Evolutionary conservation across 1,139 yeast species (phyloP).

Genomic region (Kodamaea sp.): DNA sequence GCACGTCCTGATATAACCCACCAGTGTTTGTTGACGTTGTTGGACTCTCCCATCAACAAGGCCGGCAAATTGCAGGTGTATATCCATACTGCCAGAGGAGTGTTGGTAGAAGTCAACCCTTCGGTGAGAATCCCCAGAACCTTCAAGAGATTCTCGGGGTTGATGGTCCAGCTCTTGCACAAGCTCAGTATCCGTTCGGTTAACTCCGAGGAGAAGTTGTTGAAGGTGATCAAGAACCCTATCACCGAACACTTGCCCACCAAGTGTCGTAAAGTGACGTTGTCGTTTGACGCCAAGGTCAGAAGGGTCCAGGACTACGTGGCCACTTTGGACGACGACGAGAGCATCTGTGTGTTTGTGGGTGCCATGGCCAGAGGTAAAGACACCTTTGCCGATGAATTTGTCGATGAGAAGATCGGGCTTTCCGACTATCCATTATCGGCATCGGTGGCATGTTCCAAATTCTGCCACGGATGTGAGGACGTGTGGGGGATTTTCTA

Average conservation of each 20-base stretch:
- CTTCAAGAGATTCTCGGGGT: conserved; percentile 93
- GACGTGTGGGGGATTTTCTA: conserved; percentile 87
- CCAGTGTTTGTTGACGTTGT: conserved; percentile 85
- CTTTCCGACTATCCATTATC: conserved; percentile 93
- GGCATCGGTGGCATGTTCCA: conserved; percentile 97
- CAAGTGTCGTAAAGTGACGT: conserved; percentile 89
- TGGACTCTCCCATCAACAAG: conserved; percentile 95
- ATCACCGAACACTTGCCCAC: conserved; percentile 96
- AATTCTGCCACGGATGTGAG: conserved; percentile 97
- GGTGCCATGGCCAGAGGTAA: conserved; percentile 99
- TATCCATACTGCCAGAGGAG: conserved; percentile 94
- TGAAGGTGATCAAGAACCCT: conserved; percentile 94
- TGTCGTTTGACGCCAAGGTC: conserved; percentile 92
- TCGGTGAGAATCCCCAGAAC: conserved; percentile 97
- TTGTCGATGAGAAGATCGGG: conserved; percentile 93
- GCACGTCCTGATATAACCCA: conserved; percentile 98
- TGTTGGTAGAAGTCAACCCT: conserved; percentile 92
- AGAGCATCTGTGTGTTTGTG: conserved; percentile 94
- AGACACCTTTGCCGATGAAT: conserved; percentile 96
- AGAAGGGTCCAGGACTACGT: conserved; percentile 89
- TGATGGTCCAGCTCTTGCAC: conserved; percentile 95
- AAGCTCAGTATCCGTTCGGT: conserved; percentile 91
- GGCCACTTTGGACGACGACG: conserved; percentile 75
- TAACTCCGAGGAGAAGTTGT: conserved; percentile 88
- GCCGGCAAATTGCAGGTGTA: conserved; percentile 96